These are phyloP conservation scores for Ustilago lituana DNA, from an alignment of 1,284 basidiomycete genomes.

Conservation along the genomic window DNA sequence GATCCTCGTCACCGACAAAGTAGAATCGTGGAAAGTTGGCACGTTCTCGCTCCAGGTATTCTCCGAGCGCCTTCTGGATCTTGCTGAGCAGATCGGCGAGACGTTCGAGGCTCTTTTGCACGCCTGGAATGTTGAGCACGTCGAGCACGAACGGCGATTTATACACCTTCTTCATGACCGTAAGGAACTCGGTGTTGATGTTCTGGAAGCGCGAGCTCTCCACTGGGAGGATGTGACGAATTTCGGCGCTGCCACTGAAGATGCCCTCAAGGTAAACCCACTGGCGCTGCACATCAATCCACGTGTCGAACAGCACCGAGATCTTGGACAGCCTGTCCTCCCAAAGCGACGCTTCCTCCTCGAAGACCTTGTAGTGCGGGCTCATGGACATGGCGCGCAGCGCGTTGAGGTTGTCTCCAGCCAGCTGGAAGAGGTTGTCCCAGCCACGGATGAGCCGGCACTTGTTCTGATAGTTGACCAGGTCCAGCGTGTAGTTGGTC, in stretches of 20 bases:
- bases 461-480: constrained; percentile 99
- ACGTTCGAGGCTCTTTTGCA: constrained; percentile 96
- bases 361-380: constrained; percentile 66
- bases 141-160: constrained; percentile 98
- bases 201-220: constrained; percentile 97
- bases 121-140: constrained; percentile 92
- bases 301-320: constrained; percentile 90
- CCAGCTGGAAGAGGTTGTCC: constrained; percentile 79
- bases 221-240: constrained; percentile 86
- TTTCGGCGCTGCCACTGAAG: constrained; percentile 94
- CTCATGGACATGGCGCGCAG: constrained; percentile 82
- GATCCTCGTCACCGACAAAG: constrained; percentile 98
- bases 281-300: constrained; percentile 99
- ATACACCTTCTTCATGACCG: constrained; percentile 99
- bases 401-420: constrained; percentile 82
- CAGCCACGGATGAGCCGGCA: constrained; percentile 89
- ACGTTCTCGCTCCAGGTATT: constrained; percentile 96
- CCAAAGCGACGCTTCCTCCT: constrained; percentile 69
- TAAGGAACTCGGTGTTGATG: constrained; percentile 97
- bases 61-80: constrained; percentile 98
- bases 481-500: constrained; percentile 93
- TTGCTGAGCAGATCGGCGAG: constrained; percentile 95
- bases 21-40: constrained; percentile 95
- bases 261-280: constrained; percentile 99
- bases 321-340: constrained; percentile 66